Percentiles rank a stretch among this genome's conserved stretches.
Conservation (phyloP, 2,329 filamentous ascomycete genomes). For the Ophiocordyceps australis region DNA sequence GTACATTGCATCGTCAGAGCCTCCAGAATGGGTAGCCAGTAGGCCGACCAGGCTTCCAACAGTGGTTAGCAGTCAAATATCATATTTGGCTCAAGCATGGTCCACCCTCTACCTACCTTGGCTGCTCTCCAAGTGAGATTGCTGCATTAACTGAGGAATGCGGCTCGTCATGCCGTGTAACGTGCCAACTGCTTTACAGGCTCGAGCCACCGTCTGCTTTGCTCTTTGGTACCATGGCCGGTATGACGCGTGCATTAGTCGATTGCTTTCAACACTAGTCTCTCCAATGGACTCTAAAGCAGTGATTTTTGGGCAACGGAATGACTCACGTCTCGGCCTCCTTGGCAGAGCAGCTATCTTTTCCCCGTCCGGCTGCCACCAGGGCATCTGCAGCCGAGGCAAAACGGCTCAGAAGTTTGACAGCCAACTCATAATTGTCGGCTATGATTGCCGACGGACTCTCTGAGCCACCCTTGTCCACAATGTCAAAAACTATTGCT, state of each 20-base stretch:
- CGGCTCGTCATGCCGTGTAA: conserved; percentile 68
- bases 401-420: conserved; percentile 75
- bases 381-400: conserved; percentile 65
- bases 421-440: conserved; percentile 85
- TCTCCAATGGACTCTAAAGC: no score
- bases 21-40: conserved; percentile 91
- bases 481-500: conserved; percentile 67
- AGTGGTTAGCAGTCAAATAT: no score
- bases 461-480: conserved; percentile 58
- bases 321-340: conserved; percentile 10
- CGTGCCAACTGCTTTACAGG: conserved; percentile 62
- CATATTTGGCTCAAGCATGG: no score
- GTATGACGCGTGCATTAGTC: no score
- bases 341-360: conserved; percentile 10
- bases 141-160: conserved; percentile 73
- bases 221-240: no score
- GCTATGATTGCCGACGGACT: conserved; percentile 72
- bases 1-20: conserved; percentile 79
- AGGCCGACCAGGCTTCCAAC: conserved; percentile 88
- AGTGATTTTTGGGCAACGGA: no score
- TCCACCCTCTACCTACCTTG: conserved; percentile 46
- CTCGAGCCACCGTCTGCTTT: conserved; percentile 53
- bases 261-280: no score
- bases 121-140: conserved; percentile 76
- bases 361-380: conserved; percentile 38